Evolutionary conservation across 352 stramenopile genomes (phyloP).

Genomic region (Aphanomyces invadans): DNA sequence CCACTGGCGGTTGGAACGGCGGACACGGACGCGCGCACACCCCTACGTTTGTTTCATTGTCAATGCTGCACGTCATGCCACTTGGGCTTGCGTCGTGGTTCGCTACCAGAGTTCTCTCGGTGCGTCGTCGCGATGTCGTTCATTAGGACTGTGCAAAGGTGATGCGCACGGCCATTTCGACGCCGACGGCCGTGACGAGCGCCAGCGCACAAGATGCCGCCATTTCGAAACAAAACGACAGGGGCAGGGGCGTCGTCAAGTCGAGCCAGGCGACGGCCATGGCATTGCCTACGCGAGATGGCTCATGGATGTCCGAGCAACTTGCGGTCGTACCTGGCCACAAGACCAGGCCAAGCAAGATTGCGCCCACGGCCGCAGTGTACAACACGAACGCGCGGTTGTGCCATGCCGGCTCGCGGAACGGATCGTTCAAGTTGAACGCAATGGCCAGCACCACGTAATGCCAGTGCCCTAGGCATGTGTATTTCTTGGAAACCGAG

Average conservation of each 20-base stretch:
- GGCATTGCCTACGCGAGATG: neutral
- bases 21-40: too few relatives aligned
- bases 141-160: too few relatives aligned
- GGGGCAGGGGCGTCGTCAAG: neutral
- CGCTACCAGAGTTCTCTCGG: too few relatives aligned
- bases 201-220: neutral
- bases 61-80: too few relatives aligned
- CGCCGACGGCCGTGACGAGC: neutral
- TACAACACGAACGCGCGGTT: conserved; percentile 52
- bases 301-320: neutral
- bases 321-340: neutral
- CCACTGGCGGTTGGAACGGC: too few relatives aligned
- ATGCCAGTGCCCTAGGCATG: conserved; percentile 48
- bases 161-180: neutral
- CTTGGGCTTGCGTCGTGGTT: too few relatives aligned
- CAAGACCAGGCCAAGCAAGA: conserved; percentile 56
- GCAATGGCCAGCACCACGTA: conserved; percentile 63
- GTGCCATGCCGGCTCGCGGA: conserved; percentile 46
- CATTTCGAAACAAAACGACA: neutral
- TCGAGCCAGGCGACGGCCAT: neutral
- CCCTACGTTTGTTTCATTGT: too few relatives aligned
- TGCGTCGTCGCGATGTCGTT: too few relatives aligned
- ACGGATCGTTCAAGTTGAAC: conserved; percentile 58
- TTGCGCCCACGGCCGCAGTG: conserved; percentile 40
- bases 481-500: too few relatives aligned